Percentiles rank a stretch among this genome's conserved stretches.
Conservation (phyloP, 2,329 filamentous ascomycete genomes). For the Calonectria henricotiae region DNA sequence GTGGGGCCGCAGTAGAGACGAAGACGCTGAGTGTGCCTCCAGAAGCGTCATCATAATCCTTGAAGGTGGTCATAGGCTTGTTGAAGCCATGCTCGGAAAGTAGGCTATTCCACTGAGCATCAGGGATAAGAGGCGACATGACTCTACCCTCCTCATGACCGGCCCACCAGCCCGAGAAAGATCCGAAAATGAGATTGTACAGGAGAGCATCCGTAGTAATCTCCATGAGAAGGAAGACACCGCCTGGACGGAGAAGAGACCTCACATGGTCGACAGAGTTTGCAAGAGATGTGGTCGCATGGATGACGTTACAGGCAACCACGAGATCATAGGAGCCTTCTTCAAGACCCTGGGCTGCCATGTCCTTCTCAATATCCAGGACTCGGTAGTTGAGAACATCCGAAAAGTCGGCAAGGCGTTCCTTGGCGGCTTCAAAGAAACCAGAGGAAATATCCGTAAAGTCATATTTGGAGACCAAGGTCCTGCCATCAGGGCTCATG, state of each 20-base stretch:
- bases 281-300: slow-evolving; percentile 52
- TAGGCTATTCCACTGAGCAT: slow-evolving; percentile 14
- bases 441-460: slow-evolving; percentile 64
- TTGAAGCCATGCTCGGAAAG: slow-evolving; percentile 23
- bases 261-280: slow-evolving; percentile 13
- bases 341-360: slow-evolving; percentile 56
- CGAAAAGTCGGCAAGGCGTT: slow-evolving; percentile 45
- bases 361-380: slow-evolving; percentile 54
- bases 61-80: slow-evolving; percentile 26
- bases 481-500: slow-evolving; percentile 42
- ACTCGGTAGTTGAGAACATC: slow-evolving; percentile 45
- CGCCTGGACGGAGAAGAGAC: slow-evolving; percentile 52
- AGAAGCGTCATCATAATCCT: slow-evolving; percentile 26
- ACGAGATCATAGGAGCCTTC: slow-evolving; percentile 57
- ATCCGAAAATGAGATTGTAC: slow-evolving; percentile 54
- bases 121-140: slow-evolving; percentile 22
- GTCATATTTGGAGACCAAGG: slow-evolving; percentile 54
- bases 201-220: slow-evolving; percentile 46
- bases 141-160: slow-evolving; percentile 48
- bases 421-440: slow-evolving; percentile 60
- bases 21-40: slow-evolving; percentile 29
- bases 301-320: slow-evolving; percentile 55
- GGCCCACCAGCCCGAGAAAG: slow-evolving; percentile 60
- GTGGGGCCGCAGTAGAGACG: slow-evolving; percentile 14
- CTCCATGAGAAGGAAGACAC: slow-evolving; percentile 53